Evolutionary conservation across 1,139 yeast genomes (phyloP).

Genomic region (Lodderomyces pseudojiufengensis): DNA sequence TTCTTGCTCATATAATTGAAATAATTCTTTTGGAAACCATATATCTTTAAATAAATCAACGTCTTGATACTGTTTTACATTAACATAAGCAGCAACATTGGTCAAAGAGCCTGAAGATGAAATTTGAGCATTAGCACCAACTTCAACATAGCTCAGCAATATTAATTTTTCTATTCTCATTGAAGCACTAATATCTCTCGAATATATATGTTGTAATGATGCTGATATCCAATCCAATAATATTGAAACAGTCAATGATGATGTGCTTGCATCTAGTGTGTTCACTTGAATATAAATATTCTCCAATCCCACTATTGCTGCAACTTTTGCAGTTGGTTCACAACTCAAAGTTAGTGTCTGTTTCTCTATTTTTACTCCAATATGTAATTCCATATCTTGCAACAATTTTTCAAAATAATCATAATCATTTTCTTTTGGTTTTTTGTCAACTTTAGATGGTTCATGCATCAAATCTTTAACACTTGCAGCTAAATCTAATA

Average conservation of each 20-base stretch:
- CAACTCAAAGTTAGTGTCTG: slow-evolving; percentile 80
- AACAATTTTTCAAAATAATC: slow-evolving; percentile 38
- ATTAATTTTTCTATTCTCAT: slow-evolving; percentile 52
- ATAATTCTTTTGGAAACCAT: slow-evolving; percentile 56
- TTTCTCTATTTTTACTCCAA: slow-evolving; percentile 62
- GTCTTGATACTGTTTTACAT: slow-evolving; percentile 84
- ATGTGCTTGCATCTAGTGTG: slow-evolving; percentile 33
- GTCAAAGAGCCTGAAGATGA: slow-evolving; percentile 53
- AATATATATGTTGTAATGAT: slow-evolving; percentile 83
- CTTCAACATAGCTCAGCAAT: slow-evolving; percentile 36
- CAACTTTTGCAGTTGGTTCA: slow-evolving; percentile 90
- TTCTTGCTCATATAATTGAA: slow-evolving; percentile 7
- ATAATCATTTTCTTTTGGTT: slow-evolving; percentile 12
- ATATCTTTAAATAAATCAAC: slow-evolving; percentile 77
- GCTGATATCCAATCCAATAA: slow-evolving; percentile 55
- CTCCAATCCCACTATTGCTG: slow-evolving; percentile 73
- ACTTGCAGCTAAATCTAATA: slow-evolving; percentile 54
- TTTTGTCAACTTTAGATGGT: slow-evolving; percentile 6
- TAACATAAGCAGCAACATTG: slow-evolving; percentile 60
- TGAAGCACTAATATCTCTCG: slow-evolving; percentile 84
- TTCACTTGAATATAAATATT: slow-evolving; percentile 58
- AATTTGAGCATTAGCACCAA: slow-evolving; percentile 34
- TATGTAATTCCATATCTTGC: slow-evolving; percentile 56
- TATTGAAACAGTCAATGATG: slow-evolving; percentile 36
- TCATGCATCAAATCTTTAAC: slow-evolving; percentile 36